phyloP scores from a whole-genome alignment of 2,329 filamentous ascomycete species.

The Ophiostoma quercus region DNA sequence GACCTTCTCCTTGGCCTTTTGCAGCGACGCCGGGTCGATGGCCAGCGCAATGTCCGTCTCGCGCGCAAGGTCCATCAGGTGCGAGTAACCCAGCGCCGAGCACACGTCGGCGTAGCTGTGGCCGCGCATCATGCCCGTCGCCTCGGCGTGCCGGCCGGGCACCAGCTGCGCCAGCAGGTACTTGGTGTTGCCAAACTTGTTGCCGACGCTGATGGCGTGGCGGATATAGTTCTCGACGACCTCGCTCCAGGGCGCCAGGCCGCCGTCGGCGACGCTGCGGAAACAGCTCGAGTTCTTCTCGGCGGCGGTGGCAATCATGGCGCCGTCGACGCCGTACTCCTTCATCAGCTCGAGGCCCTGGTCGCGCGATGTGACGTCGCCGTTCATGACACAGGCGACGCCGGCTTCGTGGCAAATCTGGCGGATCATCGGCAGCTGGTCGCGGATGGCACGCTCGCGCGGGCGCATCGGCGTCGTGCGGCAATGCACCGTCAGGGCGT shows the following conservation, averaged over 20 bases:
- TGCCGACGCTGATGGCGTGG: slow-evolving; percentile 69
- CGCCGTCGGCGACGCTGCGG: slow-evolving; percentile 62
- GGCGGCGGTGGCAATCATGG: slow-evolving; percentile 93
- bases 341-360: slow-evolving; percentile 65
- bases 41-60: slow-evolving; percentile 60
- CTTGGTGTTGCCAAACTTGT: slow-evolving; percentile 89
- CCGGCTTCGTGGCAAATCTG: slow-evolving; percentile 75
- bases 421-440: slow-evolving; percentile 78
- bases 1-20: slow-evolving; percentile 37
- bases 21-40: slow-evolving; percentile 43
- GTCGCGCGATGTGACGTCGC: slow-evolving; percentile 73
- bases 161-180: slow-evolving; percentile 81
- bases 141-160: slow-evolving; percentile 66
- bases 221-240: slow-evolving; percentile 72
- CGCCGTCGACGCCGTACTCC: slow-evolving; percentile 83
- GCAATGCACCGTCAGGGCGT: slow-evolving; percentile 87
- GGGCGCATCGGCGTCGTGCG: slow-evolving; percentile 95
- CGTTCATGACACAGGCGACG: slow-evolving; percentile 93
- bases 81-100: slow-evolving; percentile 56
- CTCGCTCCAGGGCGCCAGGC: slow-evolving; percentile 66
- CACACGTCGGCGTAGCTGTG: slow-evolving; percentile 70
- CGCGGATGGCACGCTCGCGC: slow-evolving; percentile 77
- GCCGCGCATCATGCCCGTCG: slow-evolving; percentile 55
- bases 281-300: slow-evolving; percentile 92
- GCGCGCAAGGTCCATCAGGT: slow-evolving; percentile 56